A percentile compares a stretch with the other conserved stretches of the same genome.
Conservation (phyloP, 768 basidiomycete genomes). For the Leccinum pellstonianum region DNA sequence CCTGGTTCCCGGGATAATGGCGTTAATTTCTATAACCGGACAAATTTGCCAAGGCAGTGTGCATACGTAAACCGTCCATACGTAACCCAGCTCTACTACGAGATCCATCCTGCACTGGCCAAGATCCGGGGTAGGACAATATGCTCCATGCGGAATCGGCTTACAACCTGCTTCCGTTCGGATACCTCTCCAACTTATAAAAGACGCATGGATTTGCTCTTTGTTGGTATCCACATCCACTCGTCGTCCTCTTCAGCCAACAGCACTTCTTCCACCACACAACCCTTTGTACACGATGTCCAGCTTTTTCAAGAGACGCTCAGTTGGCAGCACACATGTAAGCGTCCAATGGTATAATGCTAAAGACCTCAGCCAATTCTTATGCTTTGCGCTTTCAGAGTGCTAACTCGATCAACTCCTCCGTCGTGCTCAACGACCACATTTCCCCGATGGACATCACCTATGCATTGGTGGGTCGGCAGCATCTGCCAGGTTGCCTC, state of each 20-base stretch:
- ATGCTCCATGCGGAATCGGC: constrained; percentile 2
- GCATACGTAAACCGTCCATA: not conserved
- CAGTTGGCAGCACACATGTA: constrained; percentile 22
- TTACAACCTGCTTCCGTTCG: not conserved
- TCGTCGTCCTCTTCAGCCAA: not conserved
- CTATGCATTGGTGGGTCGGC: constrained; percentile 20
- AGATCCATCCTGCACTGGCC: constrained; percentile 10
- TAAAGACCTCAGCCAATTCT: not conserved
- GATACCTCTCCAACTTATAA: constrained; percentile 16
- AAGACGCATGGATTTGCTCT: constrained; percentile 5
- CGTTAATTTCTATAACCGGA: not conserved
- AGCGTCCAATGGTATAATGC: not conserved
- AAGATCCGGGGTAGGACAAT: constrained; percentile 16
- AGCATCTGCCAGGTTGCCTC: not conserved
- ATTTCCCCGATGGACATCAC: constrained; percentile 24
- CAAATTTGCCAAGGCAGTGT: no score
- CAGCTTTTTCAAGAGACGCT: constrained; percentile 26
- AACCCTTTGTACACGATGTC: constrained; percentile 12
- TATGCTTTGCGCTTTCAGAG: constrained; percentile 12
- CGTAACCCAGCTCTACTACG: not conserved
- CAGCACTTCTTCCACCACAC: not conserved
- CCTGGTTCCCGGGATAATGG: not conserved
- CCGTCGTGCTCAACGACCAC: constrained; percentile 16
- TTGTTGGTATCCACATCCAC: constrained; percentile 1
- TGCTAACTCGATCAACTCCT: constrained; percentile 16